Evolutionary conservation across 805 yeast genomes (phyloP).

Genomic region (Pichia deserticola): DNA sequence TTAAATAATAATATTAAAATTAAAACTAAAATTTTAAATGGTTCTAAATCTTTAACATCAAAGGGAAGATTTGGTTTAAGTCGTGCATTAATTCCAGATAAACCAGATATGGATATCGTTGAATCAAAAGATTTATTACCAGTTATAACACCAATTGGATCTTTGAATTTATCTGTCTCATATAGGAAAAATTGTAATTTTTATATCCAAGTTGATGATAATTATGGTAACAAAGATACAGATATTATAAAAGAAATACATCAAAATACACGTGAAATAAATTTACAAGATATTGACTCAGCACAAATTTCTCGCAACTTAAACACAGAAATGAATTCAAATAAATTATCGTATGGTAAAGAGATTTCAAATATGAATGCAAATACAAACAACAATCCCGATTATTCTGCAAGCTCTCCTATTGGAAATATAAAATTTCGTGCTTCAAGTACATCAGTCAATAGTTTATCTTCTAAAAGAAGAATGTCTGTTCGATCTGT

Average conservation of each 20-base stretch:
- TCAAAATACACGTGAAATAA: too few species aligned
- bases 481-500: constrained; percentile 33
- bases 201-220: constrained; percentile 53
- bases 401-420: neutral
- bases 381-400: neutral
- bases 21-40: constrained; percentile 63
- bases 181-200: constrained; percentile 70
- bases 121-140: constrained; percentile 60
- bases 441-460: constrained; percentile 19
- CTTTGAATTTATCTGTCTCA: constrained; percentile 66
- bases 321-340: neutral
- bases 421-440: constrained; percentile 13
- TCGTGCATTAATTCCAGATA: constrained; percentile 40
- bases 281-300: too few species aligned
- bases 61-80: constrained; percentile 83
- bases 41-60: constrained; percentile 68
- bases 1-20: constrained; percentile 25
- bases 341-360: too few species aligned
- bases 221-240: constrained; percentile 12
- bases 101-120: constrained; percentile 5
- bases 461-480: constrained; percentile 20
- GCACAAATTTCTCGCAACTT: too few species aligned
- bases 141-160: constrained; percentile 68
- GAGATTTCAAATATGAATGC: neutral
- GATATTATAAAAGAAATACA: too few species aligned